Evolutionary conservation across 768 basidiomycete genomes (phyloP).

Genomic region (Mycena alexandri): DNA sequence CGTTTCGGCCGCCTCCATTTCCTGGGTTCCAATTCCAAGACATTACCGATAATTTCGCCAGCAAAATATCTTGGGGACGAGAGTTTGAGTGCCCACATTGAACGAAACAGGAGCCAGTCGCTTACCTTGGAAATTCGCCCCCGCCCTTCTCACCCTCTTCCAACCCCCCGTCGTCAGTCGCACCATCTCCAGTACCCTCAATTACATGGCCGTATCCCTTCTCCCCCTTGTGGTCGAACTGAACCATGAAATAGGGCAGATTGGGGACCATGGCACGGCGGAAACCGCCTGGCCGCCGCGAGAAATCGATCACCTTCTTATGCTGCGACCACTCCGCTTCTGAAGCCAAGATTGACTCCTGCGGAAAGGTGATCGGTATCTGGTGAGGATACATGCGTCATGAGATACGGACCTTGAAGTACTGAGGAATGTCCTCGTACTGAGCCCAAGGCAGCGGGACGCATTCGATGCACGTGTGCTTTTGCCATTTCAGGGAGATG

Average conservation of each 20-base stretch:
- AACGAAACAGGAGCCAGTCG: conserved; percentile 39
- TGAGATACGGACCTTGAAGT: conserved; percentile 79
- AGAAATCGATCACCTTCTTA: conserved; percentile 96
- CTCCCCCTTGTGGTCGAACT: conserved; percentile 98
- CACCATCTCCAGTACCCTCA: conserved; percentile 84
- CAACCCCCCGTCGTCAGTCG: conserved; percentile 54
- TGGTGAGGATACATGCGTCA: neutral
- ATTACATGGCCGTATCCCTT: conserved; percentile 99
- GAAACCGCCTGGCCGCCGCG: conserved; percentile 91
- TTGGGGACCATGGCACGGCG: conserved; percentile 96
- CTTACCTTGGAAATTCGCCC: conserved; percentile 88
- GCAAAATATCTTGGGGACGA: conserved; percentile 83
- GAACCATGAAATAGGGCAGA: conserved; percentile 98
- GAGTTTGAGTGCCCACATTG: conserved; percentile 13
- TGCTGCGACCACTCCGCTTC: conserved; percentile 99
- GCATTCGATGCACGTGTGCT: conserved; percentile 94
- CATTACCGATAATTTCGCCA: conserved; percentile 92
- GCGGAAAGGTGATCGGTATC: conserved; percentile 4
- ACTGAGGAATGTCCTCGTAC: conserved; percentile 90
- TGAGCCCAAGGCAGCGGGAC: conserved; percentile 92
- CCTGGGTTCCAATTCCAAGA: conserved; percentile 88
- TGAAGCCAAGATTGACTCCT: conserved; percentile 95
- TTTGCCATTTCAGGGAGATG: conserved; percentile 86
- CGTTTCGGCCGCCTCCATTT: conserved; percentile 86
- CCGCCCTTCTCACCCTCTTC: conserved; percentile 93